Evolutionary conservation across 345 rosid genomes (phyloP).

Genomic region (Laguncularia racemosa): DNA sequence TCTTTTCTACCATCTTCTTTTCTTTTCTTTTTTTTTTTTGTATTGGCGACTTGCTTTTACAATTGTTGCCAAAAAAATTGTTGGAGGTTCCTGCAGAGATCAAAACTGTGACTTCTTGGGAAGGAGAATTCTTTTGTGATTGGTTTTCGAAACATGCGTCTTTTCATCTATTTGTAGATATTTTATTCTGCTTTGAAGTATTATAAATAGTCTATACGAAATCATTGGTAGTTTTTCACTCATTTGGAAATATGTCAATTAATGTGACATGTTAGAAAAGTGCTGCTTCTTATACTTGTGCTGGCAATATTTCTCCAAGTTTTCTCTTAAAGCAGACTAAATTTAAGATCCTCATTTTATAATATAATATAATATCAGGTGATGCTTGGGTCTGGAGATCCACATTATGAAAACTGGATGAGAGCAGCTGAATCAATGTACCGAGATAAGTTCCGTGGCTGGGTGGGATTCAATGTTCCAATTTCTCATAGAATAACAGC

Average conservation of each 20-base stretch:
- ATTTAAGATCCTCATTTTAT: neutral
- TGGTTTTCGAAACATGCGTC: no score
- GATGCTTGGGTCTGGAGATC: conserved; percentile 93
- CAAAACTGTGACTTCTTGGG: no score
- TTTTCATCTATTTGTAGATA: no score
- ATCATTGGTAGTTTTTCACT: no score
- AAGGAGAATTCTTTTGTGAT: no score
- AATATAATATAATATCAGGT: conserved; percentile 35
- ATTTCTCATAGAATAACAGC: conserved; percentile 92
- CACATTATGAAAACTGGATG: conserved; percentile 82
- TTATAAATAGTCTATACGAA: no score
- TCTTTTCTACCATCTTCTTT: neutral
- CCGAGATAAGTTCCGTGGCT: conserved; percentile 79
- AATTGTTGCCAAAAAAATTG: no score
- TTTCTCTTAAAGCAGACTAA: neutral
- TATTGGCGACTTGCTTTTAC: neutral
- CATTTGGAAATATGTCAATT: no score
- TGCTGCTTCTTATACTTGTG: no score
- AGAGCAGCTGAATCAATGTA: conserved; percentile 56
- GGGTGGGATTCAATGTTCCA: conserved; percentile 96
- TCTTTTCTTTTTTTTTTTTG: neutral
- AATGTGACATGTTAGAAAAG: no score
- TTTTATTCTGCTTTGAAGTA: no score
- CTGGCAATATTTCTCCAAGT: neutral
- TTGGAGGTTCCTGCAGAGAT: no score